Percentiles rank a stretch among this genome's conserved stretches.
phyloP scores from a whole-genome alignment of 352 stramenopile genomes.

The Globisporangium lucens region DNA sequence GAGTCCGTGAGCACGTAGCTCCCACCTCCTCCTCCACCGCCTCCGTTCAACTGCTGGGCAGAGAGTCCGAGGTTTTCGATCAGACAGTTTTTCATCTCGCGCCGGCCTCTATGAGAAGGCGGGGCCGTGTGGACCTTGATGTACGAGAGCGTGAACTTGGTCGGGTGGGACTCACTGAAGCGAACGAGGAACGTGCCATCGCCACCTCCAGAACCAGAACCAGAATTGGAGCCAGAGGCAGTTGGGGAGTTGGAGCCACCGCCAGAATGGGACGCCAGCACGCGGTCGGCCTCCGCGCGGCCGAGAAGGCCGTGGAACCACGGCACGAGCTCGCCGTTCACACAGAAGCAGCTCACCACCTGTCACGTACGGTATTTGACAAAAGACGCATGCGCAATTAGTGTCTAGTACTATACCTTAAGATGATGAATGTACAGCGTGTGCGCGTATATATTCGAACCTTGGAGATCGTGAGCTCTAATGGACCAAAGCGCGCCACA shows the following conservation, averaged over 20 bases:
- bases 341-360: slow-evolving; percentile 57
- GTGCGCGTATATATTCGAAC: background rate
- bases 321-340: slow-evolving; percentile 52
- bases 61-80: slow-evolving; percentile 50
- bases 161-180: slow-evolving; percentile 78
- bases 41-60: background rate
- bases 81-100: slow-evolving; percentile 73
- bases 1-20: slow-evolving; percentile 59
- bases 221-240: background rate
- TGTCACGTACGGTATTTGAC: background rate
- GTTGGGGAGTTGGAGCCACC: background rate
- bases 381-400: background rate
- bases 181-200: slow-evolving; percentile 75
- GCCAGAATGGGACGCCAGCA: slow-evolving; percentile 20
- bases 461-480: slow-evolving; percentile 54
- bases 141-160: slow-evolving; percentile 77
- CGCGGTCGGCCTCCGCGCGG: slow-evolving; percentile 41
- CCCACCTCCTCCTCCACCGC: background rate
- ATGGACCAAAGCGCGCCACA: slow-evolving; percentile 65
- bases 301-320: slow-evolving; percentile 76
- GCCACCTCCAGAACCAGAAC: slow-evolving; percentile 7
- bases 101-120: slow-evolving; percentile 21
- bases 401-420: background rate
- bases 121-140: slow-evolving; percentile 52
- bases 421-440: background rate